These are phyloP conservation scores for Haematococcus sp. DNA, from an alignment of 139 green algal species.

Conservation along the genomic window DNA sequence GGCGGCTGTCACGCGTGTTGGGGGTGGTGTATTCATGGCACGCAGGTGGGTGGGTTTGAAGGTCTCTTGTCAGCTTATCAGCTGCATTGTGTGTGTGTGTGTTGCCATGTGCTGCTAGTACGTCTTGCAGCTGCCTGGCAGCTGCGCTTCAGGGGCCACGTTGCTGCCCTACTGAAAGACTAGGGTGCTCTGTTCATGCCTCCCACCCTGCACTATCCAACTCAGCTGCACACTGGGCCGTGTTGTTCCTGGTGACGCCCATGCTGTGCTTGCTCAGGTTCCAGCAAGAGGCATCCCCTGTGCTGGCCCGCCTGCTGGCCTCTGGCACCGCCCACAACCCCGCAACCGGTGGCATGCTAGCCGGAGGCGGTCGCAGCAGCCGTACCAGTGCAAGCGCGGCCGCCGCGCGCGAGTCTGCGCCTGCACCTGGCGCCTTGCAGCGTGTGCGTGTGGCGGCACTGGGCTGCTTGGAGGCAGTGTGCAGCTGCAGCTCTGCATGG, in stretches of 20 bases:
- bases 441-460: constrained; percentile 47
- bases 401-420: too few species aligned
- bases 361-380: background rate
- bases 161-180: too few species aligned
- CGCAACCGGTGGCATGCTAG: background rate
- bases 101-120: background rate
- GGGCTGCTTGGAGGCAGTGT: constrained; percentile 36
- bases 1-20: background rate
- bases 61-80: background rate
- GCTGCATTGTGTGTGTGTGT: background rate
- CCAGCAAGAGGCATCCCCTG: constrained; percentile 56
- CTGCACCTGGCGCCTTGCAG: constrained; percentile 39
- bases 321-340: constrained; percentile 24
- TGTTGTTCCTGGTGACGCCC: too few species aligned
- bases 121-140: too few species aligned
- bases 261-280: constrained; percentile 44
- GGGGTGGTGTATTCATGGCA: constrained; percentile 3
- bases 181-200: too few species aligned
- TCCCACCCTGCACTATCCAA: too few species aligned
- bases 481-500: background rate
- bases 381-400: too few species aligned
- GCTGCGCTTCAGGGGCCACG: too few species aligned
- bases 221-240: too few species aligned
- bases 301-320: constrained; percentile 51
- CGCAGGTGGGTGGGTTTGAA: background rate